Evolutionary conservation across 345 rosid species (phyloP), one percentile per base, ranked within the genome.

Genomic region (Reutealis trisperma): DNA sequence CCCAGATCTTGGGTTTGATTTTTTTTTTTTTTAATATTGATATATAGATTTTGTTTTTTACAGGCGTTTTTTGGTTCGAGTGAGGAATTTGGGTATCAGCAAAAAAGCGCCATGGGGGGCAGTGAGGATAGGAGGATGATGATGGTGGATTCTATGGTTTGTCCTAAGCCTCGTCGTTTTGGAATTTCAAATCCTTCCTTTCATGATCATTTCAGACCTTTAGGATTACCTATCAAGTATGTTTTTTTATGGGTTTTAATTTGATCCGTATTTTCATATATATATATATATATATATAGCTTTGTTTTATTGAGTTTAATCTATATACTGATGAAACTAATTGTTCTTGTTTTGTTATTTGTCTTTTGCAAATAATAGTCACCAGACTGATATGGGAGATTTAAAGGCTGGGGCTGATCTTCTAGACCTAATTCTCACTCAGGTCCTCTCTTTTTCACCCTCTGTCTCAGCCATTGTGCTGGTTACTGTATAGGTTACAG

Each of bases 111-210:
- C 82, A 83, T 86, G 81, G 85, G 70, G 42, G 85, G 82, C 57
- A 73, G 66, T 22, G 90, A 86, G 71, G 88, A 82, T 84, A 60
- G 77, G 75, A 73, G 22, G 67, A 41, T 66, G 79, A 24, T 70
- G 80, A 44, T 49, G 71, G 66, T 72, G 70, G 87, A 77, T 67
- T 76, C 89, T 18, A 86, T 89, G 63, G 81, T 87, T 80, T 89
- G 93, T 80, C 93, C 93, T 16, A 89, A 87, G 78, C 93, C 93
- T 19, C 80, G 90, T 14, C 78, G 90, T n/a, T 58, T 89, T 15
- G 82, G 88, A 15, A 67, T 83, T 78, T 64, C 78, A 27, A 81
- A 80, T 78, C 87, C 83, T 61, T 74, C 85, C 4, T 34, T 78
- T 45, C 57, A 69, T 15, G 84, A 81, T 49, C 76, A 66, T 6